Percentiles rank a stretch among this genome's conserved stretches.
These are phyloP conservation scores for Hyphopichia fennica DNA, from an alignment of 1,139 yeast species.

Conservation along the genomic window DNA sequence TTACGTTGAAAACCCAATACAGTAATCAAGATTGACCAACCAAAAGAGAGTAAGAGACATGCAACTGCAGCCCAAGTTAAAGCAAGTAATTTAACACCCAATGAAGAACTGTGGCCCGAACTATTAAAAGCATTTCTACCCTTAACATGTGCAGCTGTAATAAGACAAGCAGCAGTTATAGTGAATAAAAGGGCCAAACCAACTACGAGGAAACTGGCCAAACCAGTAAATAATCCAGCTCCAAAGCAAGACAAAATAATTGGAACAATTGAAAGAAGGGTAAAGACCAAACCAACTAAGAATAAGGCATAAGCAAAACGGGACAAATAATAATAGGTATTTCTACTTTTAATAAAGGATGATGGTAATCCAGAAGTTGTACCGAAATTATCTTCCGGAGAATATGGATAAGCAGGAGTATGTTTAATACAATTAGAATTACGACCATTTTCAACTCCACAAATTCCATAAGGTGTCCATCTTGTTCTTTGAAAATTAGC, in stretches of 20 bases:
- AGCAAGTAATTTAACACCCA: constrained; percentile 63
- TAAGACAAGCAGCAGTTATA: constrained; percentile 56
- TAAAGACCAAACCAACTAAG: constrained; percentile 58
- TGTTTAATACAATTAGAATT: constrained; percentile 45
- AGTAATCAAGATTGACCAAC: constrained; percentile 7
- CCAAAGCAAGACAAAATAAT: constrained; percentile 22
- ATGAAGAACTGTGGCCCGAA: constrained; percentile 43
- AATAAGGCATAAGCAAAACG: constrained; percentile 70
- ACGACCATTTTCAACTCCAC: constrained; percentile 48
- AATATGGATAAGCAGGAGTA: constrained; percentile 64
- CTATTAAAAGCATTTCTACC: constrained; percentile 58
- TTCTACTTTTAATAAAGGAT: constrained; percentile 44
- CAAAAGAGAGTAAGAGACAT: constrained; percentile 33
- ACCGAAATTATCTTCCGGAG: constrained; percentile 60
- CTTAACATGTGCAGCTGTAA: constrained; percentile 65
- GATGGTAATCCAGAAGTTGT: constrained; percentile 45
- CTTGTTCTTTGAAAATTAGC: constrained; percentile 48
- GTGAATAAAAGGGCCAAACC: constrained; percentile 53
- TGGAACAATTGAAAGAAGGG: constrained; percentile 48
- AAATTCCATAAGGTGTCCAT: constrained; percentile 73
- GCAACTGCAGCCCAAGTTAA: constrained; percentile 65
- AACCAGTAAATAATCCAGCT: constrained; percentile 25
- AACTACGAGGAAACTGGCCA: constrained; percentile 16
- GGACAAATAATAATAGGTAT: constrained; percentile 59
- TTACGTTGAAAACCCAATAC: constrained; percentile 4